Base-by-base conservation (phyloP, 2,329 filamentous ascomycete genomes). In the Dryadomyces sulphureus region DNA sequence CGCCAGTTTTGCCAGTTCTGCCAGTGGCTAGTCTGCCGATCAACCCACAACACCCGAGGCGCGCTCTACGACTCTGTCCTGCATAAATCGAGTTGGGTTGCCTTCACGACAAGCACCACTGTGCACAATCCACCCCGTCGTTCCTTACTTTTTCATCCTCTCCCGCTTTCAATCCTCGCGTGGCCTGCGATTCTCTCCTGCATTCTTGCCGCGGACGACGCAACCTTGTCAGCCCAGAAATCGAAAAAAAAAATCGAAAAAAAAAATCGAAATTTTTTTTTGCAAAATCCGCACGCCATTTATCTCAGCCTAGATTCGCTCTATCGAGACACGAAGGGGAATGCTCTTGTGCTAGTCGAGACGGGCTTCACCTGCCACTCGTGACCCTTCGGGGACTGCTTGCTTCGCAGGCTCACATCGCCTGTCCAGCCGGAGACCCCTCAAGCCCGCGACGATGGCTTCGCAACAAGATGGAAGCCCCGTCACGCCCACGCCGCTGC, bases 401-500 rank as follows among this genome's bases (percentile, higher is more conserved):
- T 27, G 42, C 34, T 22, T 38, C 17, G 24, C 19, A 43, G 45
- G 49, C 49, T 48, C 45, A 12, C 22, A 22, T 24, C 8, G 30
- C 27, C 45, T 41, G 27, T 7, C 8, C 7, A 19, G 43, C 16
- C n/a, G 19, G 34, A 11, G 34, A 38, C 25, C 21, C 7, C 5
- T 21, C 17, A 25, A 20, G 45, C 17, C 17, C 34, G 44, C 45
- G 43, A 46, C 45, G 1, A 53, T 53, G 52, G 49, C 45, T 40
- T 45, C 47, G 7, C 50, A 50, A 40, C 47, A 45, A 2, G 52
- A 52, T 24, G 49, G 45, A 27, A 53, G 52, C 27, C 52, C 52
- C 25, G 47, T 48, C 48, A 52, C 52, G 43, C 52, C 52, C n/a
- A 51, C 52, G 30, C 50, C 50, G 43, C 45, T 36, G 17, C 49